Evolutionary conservation across 1,139 yeast genomes (phyloP).

Genomic region (Debaryomycetaceae sp.): DNA sequence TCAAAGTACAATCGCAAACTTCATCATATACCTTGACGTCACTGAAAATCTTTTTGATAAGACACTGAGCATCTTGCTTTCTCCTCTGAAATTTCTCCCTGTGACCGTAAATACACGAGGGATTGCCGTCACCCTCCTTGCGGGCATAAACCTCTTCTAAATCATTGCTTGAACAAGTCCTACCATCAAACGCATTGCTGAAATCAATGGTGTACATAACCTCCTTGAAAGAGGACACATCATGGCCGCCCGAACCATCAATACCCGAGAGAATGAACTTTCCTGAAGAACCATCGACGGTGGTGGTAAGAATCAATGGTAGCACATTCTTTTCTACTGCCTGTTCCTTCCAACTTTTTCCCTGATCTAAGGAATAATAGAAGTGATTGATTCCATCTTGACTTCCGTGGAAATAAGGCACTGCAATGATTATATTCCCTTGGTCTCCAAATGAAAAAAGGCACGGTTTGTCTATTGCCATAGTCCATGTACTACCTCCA

Average conservation of each 20-base stretch:
- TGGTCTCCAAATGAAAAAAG: conserved; percentile 70
- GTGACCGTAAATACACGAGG: conserved; percentile 72
- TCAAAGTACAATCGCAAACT: conserved; percentile 61
- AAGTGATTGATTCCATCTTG: conserved; percentile 17
- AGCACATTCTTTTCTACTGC: conserved; percentile 46
- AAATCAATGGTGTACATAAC: conserved; percentile 57
- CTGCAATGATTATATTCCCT: conserved; percentile 71
- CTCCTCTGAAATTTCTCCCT: conserved; percentile 65
- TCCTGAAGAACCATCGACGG: conserved; percentile 72
- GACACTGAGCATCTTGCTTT: conserved; percentile 66
- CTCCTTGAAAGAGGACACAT: conserved; percentile 13
- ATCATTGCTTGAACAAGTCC: conserved; percentile 51
- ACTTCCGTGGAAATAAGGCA: conserved; percentile 36
- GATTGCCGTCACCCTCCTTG: conserved; percentile 42
- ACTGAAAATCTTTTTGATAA: conserved; percentile 56
- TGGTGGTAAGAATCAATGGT: conserved; percentile 51
- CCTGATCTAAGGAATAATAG: conserved; percentile 72
- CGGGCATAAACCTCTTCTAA: conserved; percentile 70
- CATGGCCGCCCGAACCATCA: conserved; percentile 18
- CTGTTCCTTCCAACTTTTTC: conserved; percentile 55
- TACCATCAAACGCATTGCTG: conserved; percentile 50
- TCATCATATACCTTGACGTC: conserved; percentile 57
- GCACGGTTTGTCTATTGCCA: conserved; percentile 53
- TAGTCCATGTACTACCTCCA: conserved; percentile 73
- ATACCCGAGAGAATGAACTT: conserved; percentile 57